Evolutionary conservation across 2,329 filamentous ascomycete species (phyloP), one percentile per base, ranked within the genome.

Genomic region (Colletotrichum sp.): DNA sequence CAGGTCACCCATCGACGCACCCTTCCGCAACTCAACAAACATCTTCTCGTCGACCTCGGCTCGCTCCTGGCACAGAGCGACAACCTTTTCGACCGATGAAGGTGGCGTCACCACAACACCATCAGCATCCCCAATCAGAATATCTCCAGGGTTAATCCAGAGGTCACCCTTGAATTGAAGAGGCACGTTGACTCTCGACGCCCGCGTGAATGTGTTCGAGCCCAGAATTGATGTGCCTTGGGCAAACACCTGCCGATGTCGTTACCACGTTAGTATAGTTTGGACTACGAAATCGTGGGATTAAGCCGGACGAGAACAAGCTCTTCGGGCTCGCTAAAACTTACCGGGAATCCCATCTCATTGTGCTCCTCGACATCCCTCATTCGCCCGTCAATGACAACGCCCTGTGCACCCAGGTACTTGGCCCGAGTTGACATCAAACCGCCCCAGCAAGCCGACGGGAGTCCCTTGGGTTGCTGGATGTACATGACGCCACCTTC

Each of bases 391-490:
- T 81, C 79, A 27, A 81, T 70, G 1, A 81, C 71, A 5, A 78
- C 78, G 3, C 77, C 80, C n/a, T 76, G 55, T 0, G 80, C 78
- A 0, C 80, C 79, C 0, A 81, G 74, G 3, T 74, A 77, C 43
- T 79, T 75, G 12, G 80, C 80, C 3, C 80, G 75, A 3, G 79
- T 81, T 1, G 79, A 79, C 80, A 81, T 81, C 16, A 81, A 72
- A 4, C 61, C 76, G 21, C 80, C 80, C 79, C 79, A 82, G 69
- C 79, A 81, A 5, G 80, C 79, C 2, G 78, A 79, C 15, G 71
- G 62, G 3, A 80, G 55, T 3, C 74, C 76, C 38, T 78, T 78
- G 9, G 80, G 80, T 47, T 81, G 79, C 47, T 80, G 77, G 6
- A 81, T 75, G 55, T 79, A 81, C 79, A 81, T 80, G 70, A 81